phyloP scores from a whole-genome alignment of 176 grass and related monocot species.

The Aegilops umbellulata region DNA sequence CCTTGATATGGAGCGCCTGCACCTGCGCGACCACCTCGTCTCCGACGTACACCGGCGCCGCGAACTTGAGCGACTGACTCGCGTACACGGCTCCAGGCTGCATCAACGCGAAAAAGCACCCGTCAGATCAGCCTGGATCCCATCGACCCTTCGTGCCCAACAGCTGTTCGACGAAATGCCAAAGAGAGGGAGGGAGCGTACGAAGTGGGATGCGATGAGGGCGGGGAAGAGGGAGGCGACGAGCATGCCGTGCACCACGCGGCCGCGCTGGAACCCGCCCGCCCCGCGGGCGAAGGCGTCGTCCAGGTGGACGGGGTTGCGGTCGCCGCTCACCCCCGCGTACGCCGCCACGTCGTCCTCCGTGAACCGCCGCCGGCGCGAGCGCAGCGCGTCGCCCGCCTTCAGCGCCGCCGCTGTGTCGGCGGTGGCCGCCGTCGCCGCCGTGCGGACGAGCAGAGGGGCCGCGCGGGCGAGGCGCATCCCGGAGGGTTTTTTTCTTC shows the following conservation, averaged over 20 bases:
- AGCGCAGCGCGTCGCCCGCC: constrained; percentile 33
- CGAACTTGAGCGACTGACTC: constrained; percentile 65
- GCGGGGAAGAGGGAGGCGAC: constrained; percentile 69
- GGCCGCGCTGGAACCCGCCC: constrained; percentile 49
- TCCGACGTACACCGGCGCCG: constrained; percentile 55
- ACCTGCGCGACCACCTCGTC: constrained; percentile 55
- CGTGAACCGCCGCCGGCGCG: constrained; percentile 45
- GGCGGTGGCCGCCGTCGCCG: neutral
- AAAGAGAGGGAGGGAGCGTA: neutral
- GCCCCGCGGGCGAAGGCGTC: constrained; percentile 25
- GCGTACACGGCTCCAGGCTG: constrained; percentile 78
- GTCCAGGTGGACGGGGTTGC: constrained; percentile 77
- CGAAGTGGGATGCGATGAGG: constrained; percentile 58
- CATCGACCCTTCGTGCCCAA: neutral
- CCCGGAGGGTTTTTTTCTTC: no score
- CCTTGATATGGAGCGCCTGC: constrained; percentile 38
- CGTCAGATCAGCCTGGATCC: neutral
- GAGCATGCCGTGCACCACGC: constrained; percentile 82
- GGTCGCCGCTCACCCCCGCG: constrained; percentile 56
- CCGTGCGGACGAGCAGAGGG: neutral
- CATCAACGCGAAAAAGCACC: neutral
- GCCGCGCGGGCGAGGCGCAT: constrained; percentile 19
- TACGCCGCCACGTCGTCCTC: constrained; percentile 53
- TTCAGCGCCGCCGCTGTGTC: neutral
- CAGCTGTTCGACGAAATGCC: constrained; percentile 35